Conservation (phyloP, 352 stramenopile species). For the Pilasporangium apinafurcum region DNA sequence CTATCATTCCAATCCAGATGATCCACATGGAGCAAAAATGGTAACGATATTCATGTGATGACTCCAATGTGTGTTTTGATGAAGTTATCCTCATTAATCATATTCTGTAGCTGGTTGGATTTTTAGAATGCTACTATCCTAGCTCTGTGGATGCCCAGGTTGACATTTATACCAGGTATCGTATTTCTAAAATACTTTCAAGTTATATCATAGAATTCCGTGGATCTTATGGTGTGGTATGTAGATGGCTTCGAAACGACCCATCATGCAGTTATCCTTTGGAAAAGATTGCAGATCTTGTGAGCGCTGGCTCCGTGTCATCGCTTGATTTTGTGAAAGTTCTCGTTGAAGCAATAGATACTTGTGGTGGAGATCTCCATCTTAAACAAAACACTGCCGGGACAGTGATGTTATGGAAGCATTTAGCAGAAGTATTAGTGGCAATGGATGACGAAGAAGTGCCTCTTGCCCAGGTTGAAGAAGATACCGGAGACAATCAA, state of each 20-base stretch:
- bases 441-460: slow-evolving; percentile 40
- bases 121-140: slow-evolving; percentile 40
- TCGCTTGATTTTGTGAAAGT: slow-evolving; percentile 23
- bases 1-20: slow-evolving; percentile 40
- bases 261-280: slow-evolving; percentile 34
- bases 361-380: slow-evolving; percentile 49
- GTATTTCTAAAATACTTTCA: background rate
- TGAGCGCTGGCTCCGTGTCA: slow-evolving; percentile 24
- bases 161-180: slow-evolving; percentile 21
- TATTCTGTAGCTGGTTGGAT: slow-evolving; percentile 20
- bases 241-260: slow-evolving; percentile 56
- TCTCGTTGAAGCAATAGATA: slow-evolving; percentile 44
- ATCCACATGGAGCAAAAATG: slow-evolving; percentile 66
- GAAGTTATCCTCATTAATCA: background rate
- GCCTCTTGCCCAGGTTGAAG: slow-evolving; percentile 3
- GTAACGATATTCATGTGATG: slow-evolving; percentile 20
- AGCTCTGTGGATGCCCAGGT: slow-evolving; percentile 36
- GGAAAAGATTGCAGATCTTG: slow-evolving; percentile 45
- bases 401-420: slow-evolving; percentile 34
- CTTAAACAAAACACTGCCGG: slow-evolving; percentile 25
- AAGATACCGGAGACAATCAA: background rate
- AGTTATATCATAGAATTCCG: slow-evolving; percentile 2
- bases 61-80: background rate
- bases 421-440: slow-evolving; percentile 41
- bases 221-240: background rate